Base-by-base conservation (phyloP, 1,284 basidiomycete species). In the Ustilago xerochloae region DNA sequence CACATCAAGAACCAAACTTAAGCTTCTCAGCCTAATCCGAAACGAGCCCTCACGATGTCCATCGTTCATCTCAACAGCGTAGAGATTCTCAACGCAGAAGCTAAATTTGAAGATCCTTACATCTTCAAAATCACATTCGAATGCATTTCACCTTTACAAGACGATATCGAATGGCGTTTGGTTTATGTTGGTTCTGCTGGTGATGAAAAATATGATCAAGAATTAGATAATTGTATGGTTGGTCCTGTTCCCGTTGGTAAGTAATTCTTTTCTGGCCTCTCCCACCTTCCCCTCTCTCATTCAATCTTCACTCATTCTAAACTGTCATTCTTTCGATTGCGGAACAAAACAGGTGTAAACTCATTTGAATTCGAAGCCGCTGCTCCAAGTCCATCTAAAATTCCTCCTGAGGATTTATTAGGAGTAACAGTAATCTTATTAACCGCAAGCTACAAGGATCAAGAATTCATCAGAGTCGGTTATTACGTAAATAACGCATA, bases 401-500 rank as follows among this genome's bases (percentile, higher is more conserved):
- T 95, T 73, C 93, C 93, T 0, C 81, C 88, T 51, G 90, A 92
- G 74, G 94, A 96, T 81, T 90, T 94, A 15, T 88, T 96, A 1
- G 93, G 94, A 38, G 93, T 96, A 15, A 92, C 93, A 0, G 93
- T 94, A 2, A 90, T 96, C 80, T 93, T 96, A 81, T 88, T 94
- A 74, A 93, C 94, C n/a, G 91, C 92, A 53, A 90, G 92, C 55
- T 92, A 96, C 85, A 78, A 84, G 32, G 94, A 96, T 56, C 94
- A 97, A 81, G 96, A 99, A 85, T 99, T 99, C 85, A 96, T 99
- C 36, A 90, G 96, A 39, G 95, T 99, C 20, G 96, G 97, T 6
- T 99, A 99, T 86, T 99, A 99, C 85, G 97, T 99, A 85, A 97
- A 98, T 84, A 98, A 95, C 49, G 95, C 97, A 84, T 98, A 98